Evolutionary conservation across 1,139 yeast species (phyloP), one percentile per base, ranked within the genome.

Genomic region (Sugiyamaella castrensis): DNA sequence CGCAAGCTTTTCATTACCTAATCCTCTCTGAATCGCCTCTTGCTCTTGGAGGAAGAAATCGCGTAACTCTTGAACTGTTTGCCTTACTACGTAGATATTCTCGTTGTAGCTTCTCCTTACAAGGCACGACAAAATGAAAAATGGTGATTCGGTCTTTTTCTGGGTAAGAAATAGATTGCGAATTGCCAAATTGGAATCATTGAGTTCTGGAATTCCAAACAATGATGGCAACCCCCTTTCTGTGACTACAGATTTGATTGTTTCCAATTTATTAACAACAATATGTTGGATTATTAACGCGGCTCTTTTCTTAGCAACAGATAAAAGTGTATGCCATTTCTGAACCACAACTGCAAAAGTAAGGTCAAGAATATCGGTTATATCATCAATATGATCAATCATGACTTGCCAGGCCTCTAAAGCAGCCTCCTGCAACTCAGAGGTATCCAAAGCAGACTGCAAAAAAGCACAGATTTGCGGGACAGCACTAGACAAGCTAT

Each of bases 391-490:
- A 15, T 52, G 53, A 15, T 55, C 19, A 79, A 80, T 51, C 85
- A 72, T 24, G 68, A 72, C 58, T 71, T 44, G 72, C 84, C 96
- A 84, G 48, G 95, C 84, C 39, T 74, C 71, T 47, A 92, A 69
- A 0, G 94, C 81, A 33, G 77, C 76, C 15, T 71, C 71, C 54
- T 84, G 84, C 26, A 89, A 75, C 29, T 79, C 81, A 0, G 75
- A 69, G 19, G 76, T 77, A 36, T 84, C 91, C 30, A 91, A 68
- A 0, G 94, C 84, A 0, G 92, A 81, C 61, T 89, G 97, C 15
- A 94, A 70, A 58, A 95, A 86, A 0, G 95, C 85, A 51, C 89
- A 84, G 4, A 94, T 78, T 63, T 92, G 98, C 0, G 97, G 96
- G 32, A 91, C 71, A 0, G 95, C 92, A 4, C 88, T 78, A 2